These are phyloP conservation scores for Logfia minima DNA, from an alignment of 129 eudicot species.

Conservation along the genomic window DNA sequence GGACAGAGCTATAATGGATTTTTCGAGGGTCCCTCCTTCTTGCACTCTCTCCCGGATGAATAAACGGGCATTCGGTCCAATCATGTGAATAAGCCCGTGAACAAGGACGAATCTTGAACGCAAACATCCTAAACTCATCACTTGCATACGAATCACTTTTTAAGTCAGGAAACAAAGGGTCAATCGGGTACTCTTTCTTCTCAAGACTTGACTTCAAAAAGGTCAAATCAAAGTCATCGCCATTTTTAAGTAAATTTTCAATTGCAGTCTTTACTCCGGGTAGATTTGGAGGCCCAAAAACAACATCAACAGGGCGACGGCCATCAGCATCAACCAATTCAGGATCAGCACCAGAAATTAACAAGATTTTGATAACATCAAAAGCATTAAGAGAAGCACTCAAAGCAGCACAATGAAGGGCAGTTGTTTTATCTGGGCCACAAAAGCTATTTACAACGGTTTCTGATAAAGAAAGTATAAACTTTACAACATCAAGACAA, in stretches of 20 bases:
- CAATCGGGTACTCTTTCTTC: conserved; percentile 39
- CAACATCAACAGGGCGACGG: conserved; percentile 33
- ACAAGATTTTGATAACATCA: conserved; percentile 35
- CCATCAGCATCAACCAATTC: conserved; percentile 34
- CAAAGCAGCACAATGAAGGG: conserved; percentile 44
- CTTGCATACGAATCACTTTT: conserved; percentile 34
- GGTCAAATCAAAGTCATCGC: conserved; percentile 6
- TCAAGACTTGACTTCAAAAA: conserved; percentile 13
- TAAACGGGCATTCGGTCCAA: conserved; percentile 54
- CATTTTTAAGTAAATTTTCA: conserved; percentile 24
- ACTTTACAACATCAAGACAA: conserved; percentile 37
- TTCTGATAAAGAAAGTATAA: conserved; percentile 30
- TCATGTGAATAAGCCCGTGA: conserved; percentile 54
- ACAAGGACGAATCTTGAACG: conserved; percentile 46
- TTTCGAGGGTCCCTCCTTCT: conserved; percentile 45
- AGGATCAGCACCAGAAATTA: conserved; percentile 38
- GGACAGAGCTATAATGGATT: conserved; percentile 43
- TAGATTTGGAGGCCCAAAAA: conserved; percentile 29
- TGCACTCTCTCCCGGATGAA: conserved; percentile 50
- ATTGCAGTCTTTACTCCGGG: conserved; percentile 9
- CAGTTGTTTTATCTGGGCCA: conserved; percentile 32
- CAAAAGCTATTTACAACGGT: conserved; percentile 33
- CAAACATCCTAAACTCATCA: conserved; percentile 48
- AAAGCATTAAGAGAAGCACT: conserved; percentile 39
- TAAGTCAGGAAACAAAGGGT: conserved; percentile 37